A percentile compares a stretch with the other conserved stretches of the same genome.
Evolutionary conservation across 495 filamentous ascomycete genomes (phyloP).

Genomic region (Pyronema omphalodes): DNA sequence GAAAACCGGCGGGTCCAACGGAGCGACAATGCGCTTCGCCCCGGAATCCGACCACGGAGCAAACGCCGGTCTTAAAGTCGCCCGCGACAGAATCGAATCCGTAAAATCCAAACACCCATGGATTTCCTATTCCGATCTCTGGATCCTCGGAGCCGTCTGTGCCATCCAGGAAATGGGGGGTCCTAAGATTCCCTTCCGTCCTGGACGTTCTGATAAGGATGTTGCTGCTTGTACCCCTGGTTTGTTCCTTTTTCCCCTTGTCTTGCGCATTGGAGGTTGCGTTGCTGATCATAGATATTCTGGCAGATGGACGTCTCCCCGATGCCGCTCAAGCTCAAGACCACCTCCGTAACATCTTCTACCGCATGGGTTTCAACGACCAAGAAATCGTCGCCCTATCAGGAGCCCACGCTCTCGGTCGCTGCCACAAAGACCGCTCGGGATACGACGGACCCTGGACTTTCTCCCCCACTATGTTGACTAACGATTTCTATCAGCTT

Average conservation of each 20-base stretch:
- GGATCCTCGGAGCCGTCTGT: conserved; percentile 73
- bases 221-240: conserved; percentile 66
- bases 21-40: conserved; percentile 92
- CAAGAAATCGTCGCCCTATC: conserved; percentile 82
- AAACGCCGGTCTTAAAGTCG: conserved; percentile 75
- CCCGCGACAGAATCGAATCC: conserved; percentile 82
- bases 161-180: conserved; percentile 93
- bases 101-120: conserved; percentile 82
- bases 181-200: conserved; percentile 72
- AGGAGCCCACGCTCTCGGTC: conserved; percentile 82
- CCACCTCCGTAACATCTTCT: conserved; percentile 85
- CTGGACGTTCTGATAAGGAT: conserved; percentile 69
- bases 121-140: conserved; percentile 92
- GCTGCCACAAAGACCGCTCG: conserved; percentile 75
- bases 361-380: conserved; percentile 96
- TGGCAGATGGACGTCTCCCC: conserved; percentile 82
- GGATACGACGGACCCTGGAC: conserved; percentile 91
- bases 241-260: too few relatives aligned
- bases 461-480: conserved; percentile 84
- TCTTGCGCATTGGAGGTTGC: too few relatives aligned
- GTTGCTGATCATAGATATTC: too few relatives aligned
- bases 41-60: conserved; percentile 86
- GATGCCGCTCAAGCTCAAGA: conserved; percentile 62
- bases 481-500: conserved; percentile 84
- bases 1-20: conserved; percentile 82